Base-by-base conservation (phyloP, 192 early-diverging fungal species). In the Phlyctochytrium bullatum region DNA sequence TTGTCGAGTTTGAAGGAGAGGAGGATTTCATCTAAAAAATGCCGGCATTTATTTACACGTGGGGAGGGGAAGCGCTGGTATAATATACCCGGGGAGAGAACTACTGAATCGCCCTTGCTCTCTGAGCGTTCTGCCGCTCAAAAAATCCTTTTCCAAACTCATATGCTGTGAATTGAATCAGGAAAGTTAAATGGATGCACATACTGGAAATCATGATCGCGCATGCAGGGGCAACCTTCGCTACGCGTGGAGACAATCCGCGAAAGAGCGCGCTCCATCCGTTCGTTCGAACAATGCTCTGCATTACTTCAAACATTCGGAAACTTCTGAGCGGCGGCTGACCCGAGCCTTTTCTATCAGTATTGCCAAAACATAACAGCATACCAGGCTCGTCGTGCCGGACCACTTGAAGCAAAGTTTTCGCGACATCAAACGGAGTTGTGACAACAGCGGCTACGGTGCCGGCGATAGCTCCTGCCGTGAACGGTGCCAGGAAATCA, bases 391-490 rank as follows among this genome's bases (percentile, higher is more conserved):
- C 68, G 56, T 63, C 34, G 51, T 69, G 61, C 36, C 61, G 68
- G 59, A 62, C 52, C 34, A 94, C 87, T 73, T 98, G 96, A 30
- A 92, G 84, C 30, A 89, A 75, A 0, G 96, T 97, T 68, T 98
- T 98, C 64, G 92, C 90, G 2, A 98, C 93, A 80, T 98, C 96
- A 81, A 98, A 96, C 23, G 96, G 96, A 2, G 89, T 94, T 2
- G 96, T 98, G 25, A 92, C 25, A 0, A 85, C 76, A 3, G 96
- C 94, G 6, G 96, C 93, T 76, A 95, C 87, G 36, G 86, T 90
- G 24, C 96, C 94, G 56, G 91, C 89, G n/a, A 82, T 62, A 0
- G 94, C 94, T 30, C 96, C 96, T 35, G 90, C 80, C 17, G 88
- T 66, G 76, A 98, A 97, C 0, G 92, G 73, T 23, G 83, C 76